Percentiles rank a stretch among this genome's conserved stretches.
Evolutionary conservation across 2,329 filamentous ascomycete genomes (phyloP).

Genomic region (Hypoxylon sp.): DNA sequence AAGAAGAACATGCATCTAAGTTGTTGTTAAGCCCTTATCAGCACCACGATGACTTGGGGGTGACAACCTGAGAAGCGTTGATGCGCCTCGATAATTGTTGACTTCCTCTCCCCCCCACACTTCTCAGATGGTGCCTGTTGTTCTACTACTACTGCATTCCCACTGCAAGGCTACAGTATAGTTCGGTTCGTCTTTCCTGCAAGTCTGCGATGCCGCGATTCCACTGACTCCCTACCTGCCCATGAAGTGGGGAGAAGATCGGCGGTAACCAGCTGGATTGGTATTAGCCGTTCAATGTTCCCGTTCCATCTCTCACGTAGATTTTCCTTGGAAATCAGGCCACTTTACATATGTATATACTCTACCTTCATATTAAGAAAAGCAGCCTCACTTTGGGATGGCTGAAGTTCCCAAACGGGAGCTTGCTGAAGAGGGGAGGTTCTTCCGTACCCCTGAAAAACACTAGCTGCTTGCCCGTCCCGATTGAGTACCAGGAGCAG

Average conservation of each 20-base stretch:
- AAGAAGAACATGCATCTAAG: background rate
- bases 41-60: background rate
- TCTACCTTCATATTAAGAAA: background rate
- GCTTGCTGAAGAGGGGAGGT: background rate
- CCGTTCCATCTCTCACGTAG: constrained; percentile 2
- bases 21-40: background rate
- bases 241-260: constrained; percentile 18
- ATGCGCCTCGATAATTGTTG: constrained; percentile 1
- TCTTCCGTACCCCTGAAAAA: background rate
- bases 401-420: background rate
- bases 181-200: constrained; percentile 5
- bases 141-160: too few relatives aligned
- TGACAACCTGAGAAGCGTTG: constrained; percentile 3
- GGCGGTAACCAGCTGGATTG: constrained; percentile 1
- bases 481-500: background rate
- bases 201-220: constrained; percentile 4
- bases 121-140: background rate
- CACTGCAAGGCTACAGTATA: constrained; percentile 4
- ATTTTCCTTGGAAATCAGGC: background rate
- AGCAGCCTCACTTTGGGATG: background rate
- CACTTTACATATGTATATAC: background rate
- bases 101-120: background rate
- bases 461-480: background rate
- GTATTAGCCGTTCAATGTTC: constrained; percentile 13
- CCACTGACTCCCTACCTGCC: constrained; percentile 11